Percentiles rank a stretch among this genome's conserved stretches.
Evolutionary conservation across 2,329 filamentous ascomycete genomes (phyloP).

Genomic region (Pestalotiopsis sp.): DNA sequence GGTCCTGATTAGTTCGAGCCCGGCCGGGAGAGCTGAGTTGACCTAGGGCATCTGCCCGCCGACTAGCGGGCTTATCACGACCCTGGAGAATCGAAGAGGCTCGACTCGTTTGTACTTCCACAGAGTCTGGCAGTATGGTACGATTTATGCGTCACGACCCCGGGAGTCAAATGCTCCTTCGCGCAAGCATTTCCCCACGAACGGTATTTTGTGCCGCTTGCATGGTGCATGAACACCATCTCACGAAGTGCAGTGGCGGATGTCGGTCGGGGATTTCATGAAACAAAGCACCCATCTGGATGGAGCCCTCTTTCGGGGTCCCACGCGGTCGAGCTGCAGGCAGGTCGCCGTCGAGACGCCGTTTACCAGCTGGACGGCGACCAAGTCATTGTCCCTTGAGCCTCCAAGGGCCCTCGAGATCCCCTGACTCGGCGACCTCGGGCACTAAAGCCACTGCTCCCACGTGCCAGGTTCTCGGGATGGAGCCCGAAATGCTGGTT

Average conservation of each 20-base stretch:
- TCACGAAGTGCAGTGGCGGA: not conserved
- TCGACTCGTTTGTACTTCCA: not conserved
- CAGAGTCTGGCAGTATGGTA: not conserved
- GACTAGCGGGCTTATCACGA: not conserved
- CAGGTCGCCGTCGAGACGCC: not conserved
- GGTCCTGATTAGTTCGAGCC: not conserved
- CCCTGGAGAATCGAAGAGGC: not conserved
- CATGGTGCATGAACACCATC: not conserved
- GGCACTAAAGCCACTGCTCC: not conserved
- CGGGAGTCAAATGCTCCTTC: not conserved
- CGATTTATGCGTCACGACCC: not conserved
- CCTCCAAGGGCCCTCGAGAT: not conserved
- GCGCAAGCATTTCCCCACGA: not conserved
- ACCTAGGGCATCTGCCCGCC: not conserved
- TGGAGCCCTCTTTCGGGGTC: not conserved
- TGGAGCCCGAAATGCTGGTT: not conserved
- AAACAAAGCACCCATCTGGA: not conserved
- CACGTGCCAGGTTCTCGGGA: not conserved
- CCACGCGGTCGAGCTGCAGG: not conserved
- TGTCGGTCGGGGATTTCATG: not conserved
- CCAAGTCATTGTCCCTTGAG: not conserved
- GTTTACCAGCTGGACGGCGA: constrained; percentile 3
- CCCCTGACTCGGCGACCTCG: constrained; percentile 12
- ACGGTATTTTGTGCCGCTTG: not conserved
- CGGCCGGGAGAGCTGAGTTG: not conserved